Base-by-base conservation (phyloP, 2,329 filamentous ascomycete species). In the Plectosphaerella cucumerina region DNA sequence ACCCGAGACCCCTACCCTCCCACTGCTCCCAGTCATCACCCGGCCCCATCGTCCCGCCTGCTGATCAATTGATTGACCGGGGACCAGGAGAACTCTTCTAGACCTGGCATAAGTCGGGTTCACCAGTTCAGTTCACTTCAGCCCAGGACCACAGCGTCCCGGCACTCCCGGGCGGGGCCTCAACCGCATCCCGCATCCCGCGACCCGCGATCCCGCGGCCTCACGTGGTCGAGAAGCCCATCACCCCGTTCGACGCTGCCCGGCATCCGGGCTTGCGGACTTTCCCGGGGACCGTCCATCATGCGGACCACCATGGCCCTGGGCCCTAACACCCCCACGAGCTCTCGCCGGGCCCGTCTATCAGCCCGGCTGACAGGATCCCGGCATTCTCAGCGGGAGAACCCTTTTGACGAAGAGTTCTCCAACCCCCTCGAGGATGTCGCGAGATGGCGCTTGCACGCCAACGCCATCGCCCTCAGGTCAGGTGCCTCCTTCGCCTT, bases 401-500 rank as follows among this genome's bases (percentile, higher is more conserved):
- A 42, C 39, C 39, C 39, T 6, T 42, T 42, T 35, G 70, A 68
- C 44, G 58, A 58, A 8, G 56, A 59, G 5, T 75, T 76, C 54
- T 65, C 68, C 48, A 76, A 76, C 54, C 70, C 71, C 17, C 67
- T 75, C 44, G 71, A 75, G 52, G 59, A 59, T 43, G 70, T 67
- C 50, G 71, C 72, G 18, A 67, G 73, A 53, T 75, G 72, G 73
- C 65, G 68, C 45, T 64, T 76, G 50, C 61, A 60, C 34, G 71
- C 72, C 47, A 68, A 70, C 15, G 72, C 71, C 44, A 66, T 71
- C 47, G 69, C 72, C 42, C 65, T 75, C 46, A 71, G 73, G 33
- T 71, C 71, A 48, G 73, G 70, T 37, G 71, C 73, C 48, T 70
- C 65, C 52, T 53, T 75, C 26, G 72, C 71, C 50, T 74, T 72